A percentile compares a stretch with the other conserved stretches of the same genome.
phyloP scores from a whole-genome alignment of 2,329 filamentous ascomycete species.

The Nemania serpens region DNA sequence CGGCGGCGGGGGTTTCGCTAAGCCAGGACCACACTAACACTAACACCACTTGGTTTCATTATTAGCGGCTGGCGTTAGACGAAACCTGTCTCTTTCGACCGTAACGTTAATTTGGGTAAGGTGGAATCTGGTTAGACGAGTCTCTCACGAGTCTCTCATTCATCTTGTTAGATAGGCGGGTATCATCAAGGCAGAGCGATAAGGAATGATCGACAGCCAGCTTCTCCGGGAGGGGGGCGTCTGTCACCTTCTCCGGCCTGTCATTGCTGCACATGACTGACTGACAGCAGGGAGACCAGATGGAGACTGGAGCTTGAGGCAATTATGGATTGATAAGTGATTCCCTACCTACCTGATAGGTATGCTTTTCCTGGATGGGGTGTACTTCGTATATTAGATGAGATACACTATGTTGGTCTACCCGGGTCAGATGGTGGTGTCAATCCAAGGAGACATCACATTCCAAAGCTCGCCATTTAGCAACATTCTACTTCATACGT shows the following conservation, averaged over 20 bases:
- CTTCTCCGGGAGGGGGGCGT: background rate
- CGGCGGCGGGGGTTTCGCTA: background rate
- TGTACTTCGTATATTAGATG: background rate
- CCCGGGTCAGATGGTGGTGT: background rate
- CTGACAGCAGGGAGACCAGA: background rate
- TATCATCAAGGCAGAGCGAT: conserved; percentile 1
- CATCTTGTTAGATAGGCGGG: background rate
- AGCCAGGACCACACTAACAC: background rate
- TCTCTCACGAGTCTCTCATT: conserved; percentile 4
- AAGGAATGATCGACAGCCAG: conserved; percentile 7
- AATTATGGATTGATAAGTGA: conserved; percentile 23
- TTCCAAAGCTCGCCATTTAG: background rate
- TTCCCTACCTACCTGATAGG: background rate
- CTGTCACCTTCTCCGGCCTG: conserved; percentile 1
- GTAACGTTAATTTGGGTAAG: background rate
- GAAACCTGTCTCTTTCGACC: background rate
- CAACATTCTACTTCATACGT: background rate
- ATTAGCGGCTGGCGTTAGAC: conserved; percentile 10
- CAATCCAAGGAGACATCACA: conserved; percentile 1
- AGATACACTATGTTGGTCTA: background rate
- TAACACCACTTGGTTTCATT: conserved; percentile 1
- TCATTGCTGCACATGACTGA: conserved; percentile 15
- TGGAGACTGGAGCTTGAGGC: conserved; percentile 16
- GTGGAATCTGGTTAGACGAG: conserved; percentile 9
- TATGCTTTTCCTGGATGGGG: background rate